Evolutionary conservation across 352 stramenopile species (phyloP), one percentile per base, ranked within the genome.

Genomic region (Pythium aquatile): DNA sequence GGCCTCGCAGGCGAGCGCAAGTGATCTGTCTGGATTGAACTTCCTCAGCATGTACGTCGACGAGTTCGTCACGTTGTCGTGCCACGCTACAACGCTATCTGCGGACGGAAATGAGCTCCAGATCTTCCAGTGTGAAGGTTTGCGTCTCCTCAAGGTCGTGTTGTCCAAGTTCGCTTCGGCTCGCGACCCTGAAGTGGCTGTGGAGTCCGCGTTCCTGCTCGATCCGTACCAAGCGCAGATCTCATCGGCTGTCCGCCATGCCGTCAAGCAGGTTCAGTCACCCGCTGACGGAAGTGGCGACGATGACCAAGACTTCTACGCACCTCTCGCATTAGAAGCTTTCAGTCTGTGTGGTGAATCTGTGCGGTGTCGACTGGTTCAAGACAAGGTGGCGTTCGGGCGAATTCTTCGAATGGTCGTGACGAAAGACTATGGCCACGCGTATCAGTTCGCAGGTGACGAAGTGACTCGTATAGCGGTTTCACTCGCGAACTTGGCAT

Each of bases 11-110:
- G 40, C 33, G 4, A 63, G 57, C 14, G 49, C 30, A 8, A 55
- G 49, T 29, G 44, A 51, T 5, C 44, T 51, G 7, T 51, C 44
- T 9, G 20, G 44, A 17, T 24, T 64, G 37, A 91, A 96, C 59
- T 96, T 90, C 62, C 54, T 96, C 16, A 89, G 83, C 55, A 90
- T 96, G 83, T 96, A 94, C 66, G 35, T 96, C 61, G 87, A 96
- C 49, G 87, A 96, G 75, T 90, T 96, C 58, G 78, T 96, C 17
- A 94, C 87, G 0, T 73, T 96, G 26, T 77, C 85, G 5, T 96
- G 87, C 48, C 84, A 96, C 35, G 81, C 87, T 10, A 74, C 84
- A 11, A 93, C 84, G 0, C 76, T 83, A 9, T 93, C 84, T 5
- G 74, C 75, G 9, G 83, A 93, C 63, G 76, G 79, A 7, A 77